Evolutionary conservation across 192 early-diverging fungal genomes (phyloP).

Genomic region (Linnemannia zychae): DNA sequence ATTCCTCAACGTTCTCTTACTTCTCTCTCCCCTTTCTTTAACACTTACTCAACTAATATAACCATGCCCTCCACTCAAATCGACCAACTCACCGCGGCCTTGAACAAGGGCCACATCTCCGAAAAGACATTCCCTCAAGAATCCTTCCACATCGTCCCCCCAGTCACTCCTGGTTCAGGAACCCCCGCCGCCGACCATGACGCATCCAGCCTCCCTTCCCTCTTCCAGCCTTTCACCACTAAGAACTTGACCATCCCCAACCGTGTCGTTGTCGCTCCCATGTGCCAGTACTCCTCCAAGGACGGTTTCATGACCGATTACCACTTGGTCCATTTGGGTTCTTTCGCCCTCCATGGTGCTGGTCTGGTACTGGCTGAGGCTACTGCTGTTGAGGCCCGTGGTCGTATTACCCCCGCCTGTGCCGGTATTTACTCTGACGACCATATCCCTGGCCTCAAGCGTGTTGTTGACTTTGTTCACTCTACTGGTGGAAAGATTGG

Average conservation of each 20-base stretch:
- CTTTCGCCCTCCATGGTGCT: constrained; percentile 81
- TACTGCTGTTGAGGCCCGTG: constrained; percentile 77
- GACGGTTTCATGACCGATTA: constrained; percentile 79
- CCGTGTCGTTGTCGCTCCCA: constrained; percentile 82
- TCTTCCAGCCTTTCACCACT: constrained; percentile 79
- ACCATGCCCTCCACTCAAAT: not conserved
- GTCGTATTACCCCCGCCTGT: constrained; percentile 82
- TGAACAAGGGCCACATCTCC: not conserved
- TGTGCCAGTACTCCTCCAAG: constrained; percentile 83
- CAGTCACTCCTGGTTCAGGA: constrained; percentile 10
- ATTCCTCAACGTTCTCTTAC: not conserved
- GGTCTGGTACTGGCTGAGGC: constrained; percentile 86
- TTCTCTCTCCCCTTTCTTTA: not conserved
- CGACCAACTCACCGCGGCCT: not conserved
- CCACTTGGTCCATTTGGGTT: constrained; percentile 72
- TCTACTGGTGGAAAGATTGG: constrained; percentile 66
- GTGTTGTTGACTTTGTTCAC: constrained; percentile 75
- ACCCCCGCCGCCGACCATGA: constrained; percentile 28
- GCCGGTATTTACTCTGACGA: constrained; percentile 87
- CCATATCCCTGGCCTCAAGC: constrained; percentile 73
- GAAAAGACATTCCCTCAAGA: constrained; percentile 30
- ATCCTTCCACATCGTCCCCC: constrained; percentile 22
- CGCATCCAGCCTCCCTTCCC: constrained; percentile 25
- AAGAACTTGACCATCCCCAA: constrained; percentile 80
- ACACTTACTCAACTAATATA: not conserved